Evolutionary conservation across 2,329 filamentous ascomycete genomes (phyloP), one percentile per base, ranked within the genome.

Genomic region (Sarocladiaceae sp.): DNA sequence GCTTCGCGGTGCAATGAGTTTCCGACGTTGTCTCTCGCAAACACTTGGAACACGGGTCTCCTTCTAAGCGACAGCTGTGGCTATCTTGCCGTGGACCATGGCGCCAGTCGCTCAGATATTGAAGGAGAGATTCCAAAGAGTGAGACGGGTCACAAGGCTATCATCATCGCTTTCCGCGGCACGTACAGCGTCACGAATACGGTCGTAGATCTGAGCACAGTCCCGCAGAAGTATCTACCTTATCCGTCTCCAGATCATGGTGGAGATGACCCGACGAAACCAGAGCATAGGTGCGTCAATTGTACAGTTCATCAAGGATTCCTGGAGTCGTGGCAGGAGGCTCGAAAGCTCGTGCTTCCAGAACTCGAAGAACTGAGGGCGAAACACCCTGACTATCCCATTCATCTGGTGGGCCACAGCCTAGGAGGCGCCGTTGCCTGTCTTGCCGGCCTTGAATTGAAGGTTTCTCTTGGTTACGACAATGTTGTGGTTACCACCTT

Each of bases 231-330:
- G 66, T 99, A 97, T 64, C 81, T 91, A 1, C 92, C 94, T 1
- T 99, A 97, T 65, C 87, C 88, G 1, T 77, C 80, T 2, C 75
- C 76, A 0, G 73, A 75, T 36, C 66, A 75, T 44, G 71, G 67
- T 17, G 64, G 64, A 7, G 58, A 62, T 28, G 59, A 64, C 6
- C 62, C 63, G 20, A 60, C 64, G 46, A 62, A 70, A 52, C 67
- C 68, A n/a, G 65, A 72, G 35, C 74, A 78, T 22, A 79, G 76
- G 58, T 99, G 94, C 69, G 67, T 73, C 6, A 93, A 96, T 66
- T 99, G 94, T 68, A 96, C 89, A 4, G 93, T 97, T 1, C 94
- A 99, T 66, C 84, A 83, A 55, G 94, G 94, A 17, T 99, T 99
- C 69, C 81, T 94, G 64, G 77, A 80, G 15, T 92, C 90, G 1